Evolutionary conservation across 1,284 basidiomycete species (phyloP), one percentile per base, ranked within the genome.

Genomic region (Apiotrichum gracile): DNA sequence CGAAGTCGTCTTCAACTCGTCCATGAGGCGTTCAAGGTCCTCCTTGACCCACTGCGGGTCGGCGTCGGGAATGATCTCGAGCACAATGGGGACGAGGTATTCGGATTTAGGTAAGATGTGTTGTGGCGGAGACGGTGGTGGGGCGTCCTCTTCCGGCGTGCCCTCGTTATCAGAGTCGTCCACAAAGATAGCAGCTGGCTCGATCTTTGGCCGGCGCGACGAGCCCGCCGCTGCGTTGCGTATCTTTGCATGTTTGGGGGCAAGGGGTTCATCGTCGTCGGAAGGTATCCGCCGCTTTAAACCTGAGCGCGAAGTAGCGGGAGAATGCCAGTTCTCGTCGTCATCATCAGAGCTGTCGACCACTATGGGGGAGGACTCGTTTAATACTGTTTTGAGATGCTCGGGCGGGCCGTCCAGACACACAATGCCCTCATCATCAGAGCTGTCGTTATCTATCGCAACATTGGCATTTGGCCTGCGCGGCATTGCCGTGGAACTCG

Each of bases 51-150:
- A 69, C 14, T 44, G 54, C 5, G 56, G 49, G 50, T 61, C 63
- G 16, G 70, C 52, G 45, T 74, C 69, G 4, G 72, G 72, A 1
- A 74, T 51, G 45, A 74, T 58, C 21, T 70, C 69, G 25, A 69
- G 57, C 2, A 74, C 61, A 7, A 54, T 35, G 9, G 63, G 61
- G 1, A 74, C 51, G 31, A 64, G 56, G 27, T 63, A 55, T 19
- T 55, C 54, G 12, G 61, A 49, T 35, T 52, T 48, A 10, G 47
- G 49, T 13, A 54, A 49, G 31, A 49, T 48, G 16, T 42, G 48
- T 7, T 10, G 27, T 6, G 13, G 8, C 9, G 45, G 47, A 5
- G 9, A 29, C 12, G 21, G 27, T 8, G 29, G 38, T 17, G 7
- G 22, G 17, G 9, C 33, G 24, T 16, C 3, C 16, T 24, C 22